A percentile compares a stretch with the other conserved stretches of the same genome.
These are phyloP conservation scores for Claviceps sorghi DNA, from an alignment of 2,329 filamentous ascomycete species.

Conservation along the genomic window DNA sequence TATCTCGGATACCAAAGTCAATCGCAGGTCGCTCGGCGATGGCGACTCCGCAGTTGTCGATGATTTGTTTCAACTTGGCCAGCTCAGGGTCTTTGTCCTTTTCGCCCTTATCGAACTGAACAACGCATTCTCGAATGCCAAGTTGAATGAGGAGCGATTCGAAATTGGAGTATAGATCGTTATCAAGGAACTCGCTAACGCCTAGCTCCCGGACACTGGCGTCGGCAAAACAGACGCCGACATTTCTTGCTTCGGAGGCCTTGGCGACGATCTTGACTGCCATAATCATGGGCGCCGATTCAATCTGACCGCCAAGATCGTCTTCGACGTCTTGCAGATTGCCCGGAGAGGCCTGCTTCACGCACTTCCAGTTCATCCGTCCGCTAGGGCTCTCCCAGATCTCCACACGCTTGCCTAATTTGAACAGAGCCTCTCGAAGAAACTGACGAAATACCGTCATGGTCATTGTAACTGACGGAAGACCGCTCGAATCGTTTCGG, in stretches of 20 bases:
- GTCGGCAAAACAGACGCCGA: conserved; percentile 96
- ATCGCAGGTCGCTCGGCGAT: conserved; percentile 61
- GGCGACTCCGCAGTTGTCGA: conserved; percentile 82
- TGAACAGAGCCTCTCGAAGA: conserved; percentile 83
- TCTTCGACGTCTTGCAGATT: conserved; percentile 97
- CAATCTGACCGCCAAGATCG: conserved; percentile 73
- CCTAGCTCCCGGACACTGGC: conserved; percentile 90
- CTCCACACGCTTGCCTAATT: conserved; percentile 78
- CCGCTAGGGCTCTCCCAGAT: conserved; percentile 67
- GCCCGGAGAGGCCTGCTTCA: conserved; percentile 84
- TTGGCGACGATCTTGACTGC: conserved; percentile 89
- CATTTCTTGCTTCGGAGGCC: conserved; percentile 66
- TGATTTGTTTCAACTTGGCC: conserved; percentile 72
- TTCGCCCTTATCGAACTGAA: conserved; percentile 63
- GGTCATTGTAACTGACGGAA: conserved; percentile 91
- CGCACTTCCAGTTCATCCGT: conserved; percentile 81
- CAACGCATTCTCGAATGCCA: conserved; percentile 81
- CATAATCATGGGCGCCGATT: conserved; percentile 84
- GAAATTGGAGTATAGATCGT: conserved; percentile 95
- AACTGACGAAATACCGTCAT: conserved; percentile 92
- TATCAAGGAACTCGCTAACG: conserved; percentile 97
- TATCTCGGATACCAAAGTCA: conserved; percentile 81
- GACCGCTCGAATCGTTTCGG: conserved; percentile 63
- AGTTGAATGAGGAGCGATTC: conserved; percentile 93
- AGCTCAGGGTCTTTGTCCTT: conserved; percentile 85